Base-by-base conservation (phyloP, 2,329 filamentous ascomycete genomes). In the Botrytis cinerea region DNA sequence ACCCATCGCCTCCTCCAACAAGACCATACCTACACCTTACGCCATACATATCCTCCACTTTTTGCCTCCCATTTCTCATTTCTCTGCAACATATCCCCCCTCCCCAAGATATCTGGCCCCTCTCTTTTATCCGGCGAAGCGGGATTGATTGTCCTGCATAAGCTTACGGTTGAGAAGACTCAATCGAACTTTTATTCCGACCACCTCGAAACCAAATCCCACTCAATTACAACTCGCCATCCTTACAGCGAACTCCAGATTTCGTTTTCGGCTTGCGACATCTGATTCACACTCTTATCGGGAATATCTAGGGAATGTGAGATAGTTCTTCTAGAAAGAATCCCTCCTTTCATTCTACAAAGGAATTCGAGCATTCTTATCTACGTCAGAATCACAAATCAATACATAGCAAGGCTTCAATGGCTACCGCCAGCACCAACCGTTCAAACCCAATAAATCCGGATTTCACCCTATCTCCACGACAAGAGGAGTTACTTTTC, bases 401-500 rank as follows among this genome's bases (percentile, higher is more conserved):
- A 62, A 40, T 35, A 28, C 70, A 32, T 35, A 32, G 25, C 10
- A 51, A 51, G 59, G 20, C 38, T 40, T 5, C 43, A 57, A 71
- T 71, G 70, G 70, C 70, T 51, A 46, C 70, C n/a, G 25, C 61
- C 18, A 71, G 46, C 40, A 35, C 59, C n/a, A 66, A 54, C 35
- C 60, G n/a, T n/a, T 38, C 40, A 54, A 71, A 57, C 40, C 70
- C 62, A 43, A 73, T 76, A 73, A 78, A 87, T 86, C 78, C 84
- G 86, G 87, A 88, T 80, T 91, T 93, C 81, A 89, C 91, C 80
- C 87, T 94, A 77, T 93, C 91, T 74, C 90, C 90, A 75, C 89
- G 92, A 80, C 92, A 95, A 82, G 92, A 95, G 85, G 90, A 88
- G 79, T 86, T 95, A 74, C 86, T 95, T 62, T 90, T 93, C 76